Base-by-base conservation (phyloP, 2,329 filamentous ascomycete genomes). In the Monascus ruber region DNA sequence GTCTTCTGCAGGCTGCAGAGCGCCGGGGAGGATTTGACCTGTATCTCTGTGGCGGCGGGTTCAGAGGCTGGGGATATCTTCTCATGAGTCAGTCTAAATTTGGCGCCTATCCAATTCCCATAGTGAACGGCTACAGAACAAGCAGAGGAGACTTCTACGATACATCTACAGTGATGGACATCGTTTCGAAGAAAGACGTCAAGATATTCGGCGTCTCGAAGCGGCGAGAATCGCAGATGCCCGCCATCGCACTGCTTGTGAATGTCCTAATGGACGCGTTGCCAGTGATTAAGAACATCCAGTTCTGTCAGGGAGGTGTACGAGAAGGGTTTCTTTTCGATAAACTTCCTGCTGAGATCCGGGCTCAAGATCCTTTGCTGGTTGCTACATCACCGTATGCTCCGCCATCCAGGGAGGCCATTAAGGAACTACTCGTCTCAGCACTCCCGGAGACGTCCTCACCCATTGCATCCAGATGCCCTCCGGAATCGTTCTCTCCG, bases 1-100 rank as follows among this genome's bases (percentile, higher is more conserved):
- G 69, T 10, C 59, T 79, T 5, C 46, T 68, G 1, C 55, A 69
- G 8, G 50, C 60, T 17, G 66, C 69, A 9, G 58, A 64, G 26
- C 51, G 59, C 5, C 50, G 66, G 1, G 68, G 66, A 1, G 73
- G 73, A 4, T 69, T 87, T 41, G 77, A 82, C 28, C 69, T 94
- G 6, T 94, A 88, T 57, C 77, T 95, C 41, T 94, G 84, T 45
- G 88, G 88, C 33, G 88, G 88, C 24, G 88, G 88, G 0, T 94
- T 94, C 56, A 72, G 88, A 29, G 88, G 88, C 10, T 94, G 93
- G 70, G 88, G 87, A 5, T 93, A 85, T 60, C 79, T 94, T 54
- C 71, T 94, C 38, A 88, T 94, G 82, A 79, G 83, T 55, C 74
- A 76, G 48, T 83, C 89, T 51, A 62, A 69, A 5, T 74, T 85